A percentile compares a stretch with the other conserved stretches of the same genome.
phyloP scores from a whole-genome alignment of 345 rosid species.

The Eucalyptus pauciflora region DNA sequence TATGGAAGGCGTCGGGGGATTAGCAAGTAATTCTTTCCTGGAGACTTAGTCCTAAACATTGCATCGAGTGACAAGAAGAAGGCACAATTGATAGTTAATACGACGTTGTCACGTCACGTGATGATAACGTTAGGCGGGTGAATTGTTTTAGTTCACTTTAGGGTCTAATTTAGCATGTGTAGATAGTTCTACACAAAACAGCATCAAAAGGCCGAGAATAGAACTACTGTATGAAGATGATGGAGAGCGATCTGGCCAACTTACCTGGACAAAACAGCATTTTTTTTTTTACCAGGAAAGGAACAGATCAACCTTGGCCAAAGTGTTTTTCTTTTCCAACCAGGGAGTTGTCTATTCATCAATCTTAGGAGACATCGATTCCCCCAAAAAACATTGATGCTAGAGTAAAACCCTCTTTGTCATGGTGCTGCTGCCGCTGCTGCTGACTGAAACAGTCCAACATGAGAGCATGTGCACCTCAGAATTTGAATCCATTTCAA shows the following conservation, averaged over 20 bases:
- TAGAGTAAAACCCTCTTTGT: not conserved
- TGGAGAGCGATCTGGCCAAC: not conserved
- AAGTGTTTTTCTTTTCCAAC: not conserved
- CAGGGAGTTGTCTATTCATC: not conserved
- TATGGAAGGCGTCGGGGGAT: not conserved
- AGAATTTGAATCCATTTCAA: not conserved
- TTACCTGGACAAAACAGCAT: not conserved
- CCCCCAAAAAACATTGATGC: not conserved
- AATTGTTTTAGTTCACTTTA: not conserved
- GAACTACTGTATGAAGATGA: not conserved
- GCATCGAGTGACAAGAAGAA: not conserved
- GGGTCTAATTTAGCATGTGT: not conserved
- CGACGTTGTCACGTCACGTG: not conserved
- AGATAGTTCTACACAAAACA: no score
- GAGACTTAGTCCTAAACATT: not conserved
- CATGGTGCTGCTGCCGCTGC: not conserved
- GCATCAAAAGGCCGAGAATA: not conserved
- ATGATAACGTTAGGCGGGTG: not conserved
- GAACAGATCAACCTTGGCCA: not conserved
- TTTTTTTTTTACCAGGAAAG: no score
- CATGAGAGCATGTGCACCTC: not conserved
- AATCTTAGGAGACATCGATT: not conserved
- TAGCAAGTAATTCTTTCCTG: not conserved
- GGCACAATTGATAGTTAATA: rapidly evolving
- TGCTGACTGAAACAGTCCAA: not conserved